Evolutionary conservation across 2,329 filamentous ascomycete species (phyloP), one percentile per base, ranked within the genome.

Genomic region (Emydomyces testavorans): DNA sequence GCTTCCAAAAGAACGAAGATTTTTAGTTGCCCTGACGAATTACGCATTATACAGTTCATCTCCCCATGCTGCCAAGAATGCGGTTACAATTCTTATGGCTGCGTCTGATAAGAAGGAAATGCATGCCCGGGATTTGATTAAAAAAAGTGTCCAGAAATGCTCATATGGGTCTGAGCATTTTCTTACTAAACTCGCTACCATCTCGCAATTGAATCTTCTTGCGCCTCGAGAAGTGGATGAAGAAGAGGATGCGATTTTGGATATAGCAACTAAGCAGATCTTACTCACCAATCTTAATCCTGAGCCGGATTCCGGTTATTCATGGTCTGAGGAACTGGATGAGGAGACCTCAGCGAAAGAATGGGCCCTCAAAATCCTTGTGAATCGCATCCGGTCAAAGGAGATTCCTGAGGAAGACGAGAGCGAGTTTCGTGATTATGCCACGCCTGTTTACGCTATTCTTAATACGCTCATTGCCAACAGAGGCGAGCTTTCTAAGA

Each of bases 21-120:
- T 96, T 57, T 73, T 80, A 26, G 80, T 92, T 58, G 82, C 87
- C 1, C 75, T 98, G 62, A 79, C 83, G 52, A 82, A 78, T 57
- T 96, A 92, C 63, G 85, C 89, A 1, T 74, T 90, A 16, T 84
- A 85, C 59, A 90, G 90, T 18, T 77, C 77, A 20, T 90, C 89
- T 2, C 77, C 85, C 8, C 82, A 82, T 61, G 85, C 86, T 6
- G 86, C 90, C 18, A 98, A 98, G 65, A 88, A 96, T 67, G 92
- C 92, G 0, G 80, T 96, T 41, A 89, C 86, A 23, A 88, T 98
- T 54, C 74, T 98, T 46, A 79, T 94, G 65, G 81, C 85, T 29
- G 82, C 81, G 7, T 73, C 80, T 18, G 80, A 89, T 43, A 79
- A 79, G 56, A 92, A 86, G 63, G 83, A 89, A 59, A 83, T 93